phyloP scores from a whole-genome alignment of 352 stramenopile genomes.

The Pythium sp. region DNA sequence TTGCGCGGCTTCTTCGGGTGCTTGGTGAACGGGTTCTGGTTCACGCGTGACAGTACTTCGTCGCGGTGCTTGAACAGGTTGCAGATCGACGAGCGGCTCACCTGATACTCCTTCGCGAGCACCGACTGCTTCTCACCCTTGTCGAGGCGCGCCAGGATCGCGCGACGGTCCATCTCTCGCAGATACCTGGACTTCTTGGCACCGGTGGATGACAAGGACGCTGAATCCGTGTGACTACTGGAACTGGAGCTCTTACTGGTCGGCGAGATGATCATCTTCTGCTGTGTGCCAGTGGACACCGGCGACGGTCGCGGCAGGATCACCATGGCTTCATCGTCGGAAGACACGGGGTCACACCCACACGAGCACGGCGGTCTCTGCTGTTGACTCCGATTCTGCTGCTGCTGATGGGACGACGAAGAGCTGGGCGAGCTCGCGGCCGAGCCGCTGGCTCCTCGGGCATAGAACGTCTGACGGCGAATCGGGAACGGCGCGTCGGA shows the following conservation, averaged over 20 bases:
- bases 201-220: not conserved
- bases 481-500: slow-evolving; percentile 10
- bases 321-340: slow-evolving; percentile 10
- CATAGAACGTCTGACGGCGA: slow-evolving; percentile 16
- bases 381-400: not conserved
- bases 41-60: slow-evolving; percentile 31
- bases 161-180: slow-evolving; percentile 48
- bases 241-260: slow-evolving; percentile 10
- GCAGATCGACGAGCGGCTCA: slow-evolving; percentile 56
- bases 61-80: slow-evolving; percentile 55
- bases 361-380: slow-evolving; percentile 10
- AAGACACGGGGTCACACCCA: slow-evolving; percentile 14
- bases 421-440: not conserved
- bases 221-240: not conserved
- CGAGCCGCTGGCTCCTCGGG: not conserved
- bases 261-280: slow-evolving; percentile 10
- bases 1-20: slow-evolving; percentile 30
- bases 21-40: slow-evolving; percentile 46
- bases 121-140: slow-evolving; percentile 42
- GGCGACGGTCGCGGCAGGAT: not conserved
- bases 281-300: not conserved
- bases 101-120: slow-evolving; percentile 55
- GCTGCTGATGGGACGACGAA: not conserved
- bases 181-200: slow-evolving; percentile 37
- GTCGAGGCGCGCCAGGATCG: slow-evolving; percentile 39